A percentile compares a stretch with the other conserved stretches of the same genome.
Conservation (phyloP, 2,329 filamentous ascomycete genomes). For the Ceratocystis harringtonii region DNA sequence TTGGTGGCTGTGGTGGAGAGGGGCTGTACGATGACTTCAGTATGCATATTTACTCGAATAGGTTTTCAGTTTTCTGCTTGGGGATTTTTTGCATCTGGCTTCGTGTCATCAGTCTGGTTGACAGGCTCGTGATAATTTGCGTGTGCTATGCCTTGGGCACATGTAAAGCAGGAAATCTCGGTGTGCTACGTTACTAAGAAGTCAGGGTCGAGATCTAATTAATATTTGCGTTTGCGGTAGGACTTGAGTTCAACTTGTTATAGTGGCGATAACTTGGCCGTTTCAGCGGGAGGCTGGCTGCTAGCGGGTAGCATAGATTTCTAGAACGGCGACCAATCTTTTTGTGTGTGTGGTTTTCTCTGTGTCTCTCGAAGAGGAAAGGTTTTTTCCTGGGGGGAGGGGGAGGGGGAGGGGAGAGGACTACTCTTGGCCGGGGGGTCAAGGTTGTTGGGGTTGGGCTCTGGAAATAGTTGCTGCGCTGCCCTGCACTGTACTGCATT, state of each 20-base stretch:
- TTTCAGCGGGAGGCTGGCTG: background rate
- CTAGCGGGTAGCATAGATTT: background rate
- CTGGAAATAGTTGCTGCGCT: background rate
- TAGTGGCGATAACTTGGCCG: background rate
- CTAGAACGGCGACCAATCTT: background rate
- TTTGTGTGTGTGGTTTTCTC: background rate
- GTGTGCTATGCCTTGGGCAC: background rate
- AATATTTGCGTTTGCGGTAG: background rate
- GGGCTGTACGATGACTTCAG: conserved; percentile 6
- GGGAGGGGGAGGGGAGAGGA: no score
- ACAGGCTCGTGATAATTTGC: background rate
- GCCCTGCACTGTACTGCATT: no score
- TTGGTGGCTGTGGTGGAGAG: conserved; percentile 5
- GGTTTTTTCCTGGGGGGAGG: background rate
- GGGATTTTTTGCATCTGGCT: background rate
- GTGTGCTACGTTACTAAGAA: conserved; percentile 3
- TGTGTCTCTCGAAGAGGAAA: background rate
- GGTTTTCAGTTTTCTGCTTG: background rate
- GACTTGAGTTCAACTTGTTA: no score
- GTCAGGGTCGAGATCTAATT: background rate
- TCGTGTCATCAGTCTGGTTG: background rate
- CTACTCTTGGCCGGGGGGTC: background rate
- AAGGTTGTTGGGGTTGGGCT: background rate
- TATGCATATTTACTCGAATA: background rate
- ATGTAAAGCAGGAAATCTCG: background rate